A percentile compares a stretch with the other conserved stretches of the same genome.
These are phyloP conservation scores for Pittosporum tobira DNA, from an alignment of 129 eudicot genomes.

Conservation along the genomic window DNA sequence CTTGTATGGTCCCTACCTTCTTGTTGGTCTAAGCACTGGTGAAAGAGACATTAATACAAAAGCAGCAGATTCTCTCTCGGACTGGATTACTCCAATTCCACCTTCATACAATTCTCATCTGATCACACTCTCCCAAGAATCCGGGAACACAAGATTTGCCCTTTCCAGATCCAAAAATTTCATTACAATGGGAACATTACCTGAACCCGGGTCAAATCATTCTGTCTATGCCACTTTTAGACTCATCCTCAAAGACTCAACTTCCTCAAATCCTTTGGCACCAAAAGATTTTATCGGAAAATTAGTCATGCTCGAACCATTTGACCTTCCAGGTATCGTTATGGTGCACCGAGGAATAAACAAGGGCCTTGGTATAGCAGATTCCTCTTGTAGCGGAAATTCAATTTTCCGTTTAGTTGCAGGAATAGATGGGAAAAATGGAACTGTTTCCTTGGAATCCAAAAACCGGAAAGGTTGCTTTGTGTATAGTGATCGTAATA, in stretches of 20 bases:
- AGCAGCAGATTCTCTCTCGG: constrained; percentile 25
- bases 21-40: constrained; percentile 49
- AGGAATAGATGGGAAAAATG: constrained; percentile 36
- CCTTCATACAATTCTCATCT: constrained; percentile 52
- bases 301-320: constrained; percentile 40
- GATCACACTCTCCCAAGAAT: constrained; percentile 57
- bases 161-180: constrained; percentile 27
- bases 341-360: constrained; percentile 25
- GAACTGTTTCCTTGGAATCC: constrained; percentile 34
- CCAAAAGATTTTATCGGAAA: constrained; percentile 17
- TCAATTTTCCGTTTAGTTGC: constrained; percentile 23
- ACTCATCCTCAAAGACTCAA: constrained; percentile 28
- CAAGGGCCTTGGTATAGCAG: constrained; percentile 15
- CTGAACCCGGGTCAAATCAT: constrained; percentile 49
- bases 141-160: constrained; percentile 22
- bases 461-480: constrained; percentile 28
- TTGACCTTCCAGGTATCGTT: constrained; percentile 42
- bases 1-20: constrained; percentile 83
- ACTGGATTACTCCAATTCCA: constrained; percentile 64
- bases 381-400: not conserved
- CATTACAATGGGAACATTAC: constrained; percentile 34
- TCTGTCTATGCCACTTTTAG: constrained; percentile 64
- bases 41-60: constrained; percentile 49
- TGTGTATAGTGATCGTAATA: constrained; percentile 11
- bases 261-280: not conserved